Base-by-base conservation (phyloP, 768 basidiomycete genomes). In the Pulveroboletus sp. region DNA sequence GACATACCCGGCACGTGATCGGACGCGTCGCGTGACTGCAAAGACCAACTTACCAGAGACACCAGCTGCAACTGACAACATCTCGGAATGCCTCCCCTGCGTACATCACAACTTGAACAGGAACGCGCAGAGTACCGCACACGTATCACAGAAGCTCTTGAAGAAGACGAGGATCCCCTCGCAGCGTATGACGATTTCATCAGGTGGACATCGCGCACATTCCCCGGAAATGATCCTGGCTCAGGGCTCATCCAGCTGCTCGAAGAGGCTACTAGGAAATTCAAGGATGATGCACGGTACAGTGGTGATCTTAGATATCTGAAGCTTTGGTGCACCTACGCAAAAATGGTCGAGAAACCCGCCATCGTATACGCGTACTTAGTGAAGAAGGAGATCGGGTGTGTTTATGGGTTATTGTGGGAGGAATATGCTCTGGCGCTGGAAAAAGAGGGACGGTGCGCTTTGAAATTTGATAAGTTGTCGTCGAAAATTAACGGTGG, bases 291-390 rank as follows among this genome's bases (percentile, higher is more conserved):
- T 64, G 73, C 78, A n/a, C 70, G 82, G 13, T 98, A 96, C 69
- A 86, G 82, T 66, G 83, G 82, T 45, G 94, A 98, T 73, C 70
- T 92, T 44, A 80, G 95, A 37, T 96, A 97, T 69, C 76, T 97
- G 43, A 90, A 92, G 65, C 68, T 97, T 17, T 99, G 96, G 96
- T 79, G 84, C 18, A 75, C 87, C 43, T 93, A 95, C 65, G 86
- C 93, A 9, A 81, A 81, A 47, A 79, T 87, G 60, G 80, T 91
- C 47, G 86, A 93, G 59, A 78, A 81, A 58, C 74, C 84, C 4
- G 75, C 77, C 15, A 78, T 77, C 32, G 78, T 83, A 31, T 97
- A 90, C 69, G 79, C 81, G 26, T 84, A 82, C 67, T 69, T 93
- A 46, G 69, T 89, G 57, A 79, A 80, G 47, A 82, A 78, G 52